phyloP scores from a whole-genome alignment of 1,284 basidiomycete species.

The Volvariella surrecta region DNA sequence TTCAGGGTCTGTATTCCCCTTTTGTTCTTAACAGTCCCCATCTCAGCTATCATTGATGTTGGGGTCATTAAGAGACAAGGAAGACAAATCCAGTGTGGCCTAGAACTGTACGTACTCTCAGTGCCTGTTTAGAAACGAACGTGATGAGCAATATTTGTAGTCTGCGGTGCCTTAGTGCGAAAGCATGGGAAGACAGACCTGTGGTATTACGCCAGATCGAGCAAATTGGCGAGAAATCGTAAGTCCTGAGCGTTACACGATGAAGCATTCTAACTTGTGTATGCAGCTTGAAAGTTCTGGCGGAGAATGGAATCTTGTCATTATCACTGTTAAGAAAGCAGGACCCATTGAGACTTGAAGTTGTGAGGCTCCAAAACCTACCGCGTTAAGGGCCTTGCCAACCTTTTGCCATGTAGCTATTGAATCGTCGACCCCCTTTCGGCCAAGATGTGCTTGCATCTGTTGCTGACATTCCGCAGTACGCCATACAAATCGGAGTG shows the following conservation, averaged over 20 bases:
- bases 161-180: conserved; percentile 63
- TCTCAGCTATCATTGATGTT: conserved; percentile 60
- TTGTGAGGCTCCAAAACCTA: conserved; percentile 28
- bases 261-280: conserved; percentile 7
- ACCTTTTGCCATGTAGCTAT: too few species aligned
- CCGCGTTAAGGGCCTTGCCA: too few species aligned
- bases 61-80: conserved; percentile 55
- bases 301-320: conserved; percentile 60
- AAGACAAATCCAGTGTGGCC: conserved; percentile 54
- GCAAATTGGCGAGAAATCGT: conserved; percentile 83
- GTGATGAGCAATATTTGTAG: too few species aligned
- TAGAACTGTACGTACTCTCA: conserved; percentile 51
- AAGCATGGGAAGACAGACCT: conserved; percentile 80
- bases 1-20: not conserved
- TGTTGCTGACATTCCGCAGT: conserved; percentile 57
- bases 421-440: conserved; percentile 68
- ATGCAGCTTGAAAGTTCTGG: conserved; percentile 46
- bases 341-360: conserved; percentile 52
- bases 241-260: conserved; percentile 20
- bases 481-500: conserved; percentile 43
- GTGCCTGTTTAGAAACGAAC: not conserved
- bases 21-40: too few species aligned
- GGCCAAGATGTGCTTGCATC: conserved; percentile 57
- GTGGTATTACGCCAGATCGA: conserved; percentile 73
- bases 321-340: conserved; percentile 49